These are phyloP conservation scores for Cercospora sp. DNA, from an alignment of 2,329 filamentous ascomycete species.

Conservation along the genomic window DNA sequence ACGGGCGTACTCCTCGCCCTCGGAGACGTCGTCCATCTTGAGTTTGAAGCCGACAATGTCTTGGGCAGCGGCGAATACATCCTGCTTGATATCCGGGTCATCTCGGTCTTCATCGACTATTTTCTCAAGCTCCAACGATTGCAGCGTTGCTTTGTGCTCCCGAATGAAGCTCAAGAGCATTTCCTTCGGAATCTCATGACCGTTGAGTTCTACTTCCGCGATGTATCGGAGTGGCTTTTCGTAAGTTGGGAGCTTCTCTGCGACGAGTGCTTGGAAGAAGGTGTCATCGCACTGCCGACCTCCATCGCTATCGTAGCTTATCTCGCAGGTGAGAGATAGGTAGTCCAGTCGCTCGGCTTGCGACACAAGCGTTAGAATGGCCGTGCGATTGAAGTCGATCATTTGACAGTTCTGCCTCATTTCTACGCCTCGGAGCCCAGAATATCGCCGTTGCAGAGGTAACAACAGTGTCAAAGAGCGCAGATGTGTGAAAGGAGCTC, in stretches of 20 bases:
- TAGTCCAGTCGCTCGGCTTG: background rate
- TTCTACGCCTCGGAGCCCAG: background rate
- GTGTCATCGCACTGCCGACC: background rate
- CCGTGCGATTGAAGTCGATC: background rate
- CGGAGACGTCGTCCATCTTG: background rate
- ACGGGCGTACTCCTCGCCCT: background rate
- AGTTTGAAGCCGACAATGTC: conserved; percentile 4
- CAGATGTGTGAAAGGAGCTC: too few relatives aligned
- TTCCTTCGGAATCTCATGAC: background rate
- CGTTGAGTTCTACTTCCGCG: background rate
- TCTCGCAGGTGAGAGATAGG: background rate
- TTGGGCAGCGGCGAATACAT: background rate
- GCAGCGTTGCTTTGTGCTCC: background rate
- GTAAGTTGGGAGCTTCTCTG: background rate
- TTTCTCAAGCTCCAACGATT: background rate
- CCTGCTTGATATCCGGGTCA: background rate
- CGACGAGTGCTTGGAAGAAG: background rate
- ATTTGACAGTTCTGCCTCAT: background rate
- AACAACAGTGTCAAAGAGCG: too few relatives aligned
- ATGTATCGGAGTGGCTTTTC: background rate
- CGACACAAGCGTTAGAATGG: background rate
- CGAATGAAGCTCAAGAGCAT: background rate
- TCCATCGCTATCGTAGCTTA: background rate
- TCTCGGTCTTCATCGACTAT: background rate
- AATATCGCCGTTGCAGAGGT: too few relatives aligned